A percentile compares a stretch with the other conserved stretches of the same genome.
Evolutionary conservation across 2,329 filamentous ascomycete genomes (phyloP).

Genomic region (Trichoderma asperellum): DNA sequence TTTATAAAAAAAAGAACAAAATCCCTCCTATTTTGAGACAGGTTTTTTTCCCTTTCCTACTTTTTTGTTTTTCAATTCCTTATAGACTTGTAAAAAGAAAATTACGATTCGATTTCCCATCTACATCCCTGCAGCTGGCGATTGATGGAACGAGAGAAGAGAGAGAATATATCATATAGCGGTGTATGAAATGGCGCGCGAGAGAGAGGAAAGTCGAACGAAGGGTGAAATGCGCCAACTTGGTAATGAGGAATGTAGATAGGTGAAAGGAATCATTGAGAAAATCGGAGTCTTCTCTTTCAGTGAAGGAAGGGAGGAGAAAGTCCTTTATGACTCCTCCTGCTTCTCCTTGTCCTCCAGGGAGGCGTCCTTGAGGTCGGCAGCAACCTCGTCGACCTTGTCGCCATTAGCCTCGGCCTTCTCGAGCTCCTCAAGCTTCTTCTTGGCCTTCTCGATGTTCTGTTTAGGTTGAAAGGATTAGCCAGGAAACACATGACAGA

Average conservation of each 20-base stretch:
- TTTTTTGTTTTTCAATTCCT: neutral
- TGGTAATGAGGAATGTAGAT: conserved; percentile 1
- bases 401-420: conserved; percentile 48
- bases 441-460: conserved; percentile 97
- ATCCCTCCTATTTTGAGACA: neutral
- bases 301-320: neutral
- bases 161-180: neutral
- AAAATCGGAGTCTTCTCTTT: neutral
- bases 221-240: neutral
- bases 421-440: conserved; percentile 90
- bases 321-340: conserved; percentile 49
- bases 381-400: conserved; percentile 58
- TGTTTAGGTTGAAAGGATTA: conserved; percentile 43
- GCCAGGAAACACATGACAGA: neutral
- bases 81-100: neutral
- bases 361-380: conserved; percentile 56
- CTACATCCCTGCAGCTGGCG: conserved; percentile 8
- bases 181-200: neutral
- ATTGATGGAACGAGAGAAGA: neutral
- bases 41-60: neutral
- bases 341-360: conserved; percentile 59
- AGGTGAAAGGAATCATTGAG: neutral
- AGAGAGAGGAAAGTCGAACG: neutral
- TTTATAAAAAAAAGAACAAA: conserved; percentile 1
- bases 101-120: neutral